These are phyloP conservation scores for Aspergillus aculeatinus DNA, from an alignment of 2,329 filamentous ascomycete species.

Conservation along the genomic window DNA sequence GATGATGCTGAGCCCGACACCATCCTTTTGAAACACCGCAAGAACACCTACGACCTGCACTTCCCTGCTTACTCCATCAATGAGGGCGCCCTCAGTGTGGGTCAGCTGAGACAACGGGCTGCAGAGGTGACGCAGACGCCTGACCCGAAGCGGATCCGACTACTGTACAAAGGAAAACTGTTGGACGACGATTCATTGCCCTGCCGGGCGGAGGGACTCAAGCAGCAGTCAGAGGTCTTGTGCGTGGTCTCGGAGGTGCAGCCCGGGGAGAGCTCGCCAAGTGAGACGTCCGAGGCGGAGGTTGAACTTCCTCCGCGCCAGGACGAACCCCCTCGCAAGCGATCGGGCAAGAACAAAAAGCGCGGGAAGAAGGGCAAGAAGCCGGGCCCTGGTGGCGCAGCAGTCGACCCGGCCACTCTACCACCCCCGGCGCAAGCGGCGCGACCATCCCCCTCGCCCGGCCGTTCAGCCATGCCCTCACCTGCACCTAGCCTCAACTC, in stretches of 20 bases:
- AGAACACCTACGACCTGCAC: conserved; percentile 42
- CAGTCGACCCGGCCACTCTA: conserved; percentile 13
- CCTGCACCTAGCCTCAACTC: conserved; percentile 37
- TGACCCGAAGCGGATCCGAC: conserved; percentile 39
- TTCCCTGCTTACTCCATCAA: conserved; percentile 50
- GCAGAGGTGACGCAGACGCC: conserved; percentile 38
- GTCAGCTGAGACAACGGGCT: conserved; percentile 41
- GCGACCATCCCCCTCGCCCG: conserved; percentile 19
- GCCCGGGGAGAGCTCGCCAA: conserved; percentile 30
- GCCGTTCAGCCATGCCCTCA: conserved; percentile 22
- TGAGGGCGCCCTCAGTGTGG: conserved; percentile 45
- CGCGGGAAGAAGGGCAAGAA: conserved; percentile 24
- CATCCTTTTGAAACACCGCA: conserved; percentile 45
- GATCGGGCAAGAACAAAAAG: conserved; percentile 26
- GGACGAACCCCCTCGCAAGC: conserved; percentile 11
- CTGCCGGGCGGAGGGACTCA: conserved; percentile 46
- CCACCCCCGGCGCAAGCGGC: conserved; percentile 19
- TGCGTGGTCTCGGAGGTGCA: conserved; percentile 46
- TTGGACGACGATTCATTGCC: conserved; percentile 42
- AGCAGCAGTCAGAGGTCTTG: conserved; percentile 50
- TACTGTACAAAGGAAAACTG: conserved; percentile 50
- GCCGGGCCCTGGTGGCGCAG: conserved; percentile 18
- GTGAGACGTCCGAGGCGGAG: conserved; percentile 34
- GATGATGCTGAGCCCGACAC: conserved; percentile 44
- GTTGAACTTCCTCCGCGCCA: conserved; percentile 16